Conservation (phyloP, 139 green algal species). For the Deuterostichococcus epilithicus region DNA sequence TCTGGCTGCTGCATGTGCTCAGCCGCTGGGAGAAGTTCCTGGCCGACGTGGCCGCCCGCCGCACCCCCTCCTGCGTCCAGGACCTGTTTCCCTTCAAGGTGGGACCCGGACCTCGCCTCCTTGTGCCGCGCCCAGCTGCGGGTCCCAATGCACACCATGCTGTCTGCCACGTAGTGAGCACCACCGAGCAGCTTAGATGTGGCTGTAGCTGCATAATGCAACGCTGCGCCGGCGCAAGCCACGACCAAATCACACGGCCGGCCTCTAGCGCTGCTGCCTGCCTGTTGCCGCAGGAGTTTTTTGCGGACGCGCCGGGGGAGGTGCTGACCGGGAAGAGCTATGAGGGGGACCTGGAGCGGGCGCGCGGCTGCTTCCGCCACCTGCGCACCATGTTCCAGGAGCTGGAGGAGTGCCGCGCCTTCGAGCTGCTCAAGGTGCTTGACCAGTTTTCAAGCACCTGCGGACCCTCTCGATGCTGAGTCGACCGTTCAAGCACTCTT, state of each 20-base stretch:
- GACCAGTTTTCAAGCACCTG: background rate
- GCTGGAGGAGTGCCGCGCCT: constrained; percentile 94
- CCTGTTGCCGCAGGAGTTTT: constrained; percentile 56
- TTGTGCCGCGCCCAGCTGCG: too few relatives aligned
- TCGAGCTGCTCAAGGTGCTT: constrained; percentile 87
- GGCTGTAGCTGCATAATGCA: too few relatives aligned
- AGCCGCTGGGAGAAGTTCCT: constrained; percentile 76
- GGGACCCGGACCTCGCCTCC: background rate
- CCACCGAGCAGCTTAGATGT: too few relatives aligned
- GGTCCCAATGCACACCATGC: too few relatives aligned
- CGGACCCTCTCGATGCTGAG: too few relatives aligned
- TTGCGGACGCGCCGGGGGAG: constrained; percentile 74
- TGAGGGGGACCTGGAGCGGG: constrained; percentile 56
- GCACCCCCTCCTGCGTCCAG: constrained; percentile 25
- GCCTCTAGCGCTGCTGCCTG: background rate
- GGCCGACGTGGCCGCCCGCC: constrained; percentile 21
- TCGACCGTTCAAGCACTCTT: too few relatives aligned
- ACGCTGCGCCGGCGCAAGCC: too few relatives aligned
- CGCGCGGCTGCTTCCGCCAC: constrained; percentile 82
- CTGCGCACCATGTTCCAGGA: constrained; percentile 90
- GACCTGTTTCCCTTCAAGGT: constrained; percentile 85
- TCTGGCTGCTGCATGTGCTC: constrained; percentile 96
- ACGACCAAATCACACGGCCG: too few relatives aligned
- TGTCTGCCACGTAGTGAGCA: too few relatives aligned
- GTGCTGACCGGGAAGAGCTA: constrained; percentile 63